These are phyloP conservation scores for Groenewaldozyma tartarivorans DNA, from an alignment of 805 yeast genomes.

Conservation along the genomic window DNA sequence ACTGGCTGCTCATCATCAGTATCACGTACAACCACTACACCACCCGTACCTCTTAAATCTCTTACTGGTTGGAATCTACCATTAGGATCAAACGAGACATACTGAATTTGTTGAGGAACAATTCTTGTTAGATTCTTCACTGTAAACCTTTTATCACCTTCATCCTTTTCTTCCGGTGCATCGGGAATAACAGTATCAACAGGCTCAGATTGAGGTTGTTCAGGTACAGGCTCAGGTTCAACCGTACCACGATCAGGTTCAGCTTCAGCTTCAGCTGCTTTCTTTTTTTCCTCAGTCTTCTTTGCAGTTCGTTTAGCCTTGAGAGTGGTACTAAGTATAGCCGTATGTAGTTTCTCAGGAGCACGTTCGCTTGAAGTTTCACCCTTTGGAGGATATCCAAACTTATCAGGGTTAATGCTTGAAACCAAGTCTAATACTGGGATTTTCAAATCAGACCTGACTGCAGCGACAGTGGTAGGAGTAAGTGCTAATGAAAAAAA, in stretches of 20 bases:
- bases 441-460: slow-evolving; percentile 72
- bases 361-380: slow-evolving; percentile 73
- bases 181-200: slow-evolving; percentile 7
- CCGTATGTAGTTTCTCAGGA: slow-evolving; percentile 84
- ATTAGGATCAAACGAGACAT: slow-evolving; percentile 55
- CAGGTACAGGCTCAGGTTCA: slow-evolving; percentile 19
- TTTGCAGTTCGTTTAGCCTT: slow-evolving; percentile 90
- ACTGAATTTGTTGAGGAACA: slow-evolving; percentile 78
- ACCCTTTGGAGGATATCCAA: slow-evolving; percentile 82
- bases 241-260: slow-evolving; percentile 19
- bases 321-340: slow-evolving; percentile 87
- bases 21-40: slow-evolving; percentile 26
- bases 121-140: slow-evolving; percentile 79
- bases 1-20: slow-evolving; percentile 32
- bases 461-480: slow-evolving; percentile 85
- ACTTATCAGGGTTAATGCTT: slow-evolving; percentile 67
- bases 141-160: slow-evolving; percentile 35
- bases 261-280: slow-evolving; percentile 35
- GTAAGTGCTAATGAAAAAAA: slow-evolving; percentile 84
- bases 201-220: slow-evolving; percentile 22
- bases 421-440: slow-evolving; percentile 79
- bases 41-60: slow-evolving; percentile 47
- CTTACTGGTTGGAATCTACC: slow-evolving; percentile 77
- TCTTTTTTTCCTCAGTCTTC: slow-evolving; percentile 46
- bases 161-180: slow-evolving; percentile 6